Evolutionary conservation across 768 basidiomycete species (phyloP).

Genomic region (Amanita pseudoporphyria): DNA sequence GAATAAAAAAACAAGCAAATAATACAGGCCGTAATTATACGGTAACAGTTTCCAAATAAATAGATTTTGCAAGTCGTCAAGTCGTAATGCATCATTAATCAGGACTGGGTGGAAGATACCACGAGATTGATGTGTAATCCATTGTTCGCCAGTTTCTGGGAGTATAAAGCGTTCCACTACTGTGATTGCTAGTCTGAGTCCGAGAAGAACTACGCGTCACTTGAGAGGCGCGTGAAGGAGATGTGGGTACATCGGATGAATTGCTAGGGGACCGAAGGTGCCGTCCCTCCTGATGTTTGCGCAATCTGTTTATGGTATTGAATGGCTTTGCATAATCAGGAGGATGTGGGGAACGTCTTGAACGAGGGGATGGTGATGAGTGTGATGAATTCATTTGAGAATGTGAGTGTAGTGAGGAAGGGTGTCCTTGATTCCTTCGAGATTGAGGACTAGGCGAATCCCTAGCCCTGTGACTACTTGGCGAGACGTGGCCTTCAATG

Average conservation of each 20-base stretch:
- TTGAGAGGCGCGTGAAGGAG: conserved; percentile 1
- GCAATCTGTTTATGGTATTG: conserved; percentile 2
- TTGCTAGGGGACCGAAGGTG: background rate
- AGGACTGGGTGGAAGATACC: conserved; percentile 1
- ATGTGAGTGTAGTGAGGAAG: background rate
- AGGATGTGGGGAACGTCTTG: background rate
- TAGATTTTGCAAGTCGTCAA: conserved; percentile 1
- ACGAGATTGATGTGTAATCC: conserved; percentile 6
- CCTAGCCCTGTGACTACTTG: background rate
- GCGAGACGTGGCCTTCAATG: background rate
- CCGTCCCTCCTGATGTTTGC: conserved; percentile 4
- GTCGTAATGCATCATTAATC: background rate
- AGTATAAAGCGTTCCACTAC: background rate
- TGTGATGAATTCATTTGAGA: background rate
- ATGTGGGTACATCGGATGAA: background rate
- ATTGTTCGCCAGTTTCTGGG: conserved; percentile 1
- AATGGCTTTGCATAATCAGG: background rate
- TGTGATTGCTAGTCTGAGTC: background rate
- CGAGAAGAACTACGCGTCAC: background rate
- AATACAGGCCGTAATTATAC: too few species aligned
- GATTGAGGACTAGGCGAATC: background rate
- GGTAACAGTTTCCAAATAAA: too few species aligned
- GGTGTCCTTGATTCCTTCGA: background rate
- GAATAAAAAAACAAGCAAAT: background rate
- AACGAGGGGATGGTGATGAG: background rate